A percentile compares a stretch with the other conserved stretches of the same genome.
Evolutionary conservation across 2,329 filamentous ascomycete species (phyloP).

Genomic region (Colletotrichum filicis): DNA sequence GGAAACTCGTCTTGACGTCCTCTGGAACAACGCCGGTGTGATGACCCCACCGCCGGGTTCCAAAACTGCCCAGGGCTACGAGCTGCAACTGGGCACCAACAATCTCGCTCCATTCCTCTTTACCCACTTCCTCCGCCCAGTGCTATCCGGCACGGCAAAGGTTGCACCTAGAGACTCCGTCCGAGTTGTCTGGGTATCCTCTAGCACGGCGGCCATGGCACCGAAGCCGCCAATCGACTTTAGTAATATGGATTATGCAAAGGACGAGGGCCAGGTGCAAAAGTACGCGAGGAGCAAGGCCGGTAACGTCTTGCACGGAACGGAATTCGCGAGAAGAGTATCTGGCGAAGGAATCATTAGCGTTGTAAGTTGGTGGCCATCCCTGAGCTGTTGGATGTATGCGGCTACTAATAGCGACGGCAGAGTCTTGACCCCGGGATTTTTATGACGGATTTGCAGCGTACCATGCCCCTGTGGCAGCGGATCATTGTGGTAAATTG

Average conservation of each 20-base stretch:
- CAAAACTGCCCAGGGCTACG: conserved; percentile 46
- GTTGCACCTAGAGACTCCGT: conserved; percentile 36
- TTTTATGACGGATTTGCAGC: conserved; percentile 29
- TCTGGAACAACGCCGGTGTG: conserved; percentile 54
- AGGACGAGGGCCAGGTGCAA: conserved; percentile 33
- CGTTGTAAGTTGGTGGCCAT: neutral
- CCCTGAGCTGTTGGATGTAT: neutral
- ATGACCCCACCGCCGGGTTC: conserved; percentile 49
- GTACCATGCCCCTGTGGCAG: conserved; percentile 2
- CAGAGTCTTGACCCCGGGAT: conserved; percentile 24
- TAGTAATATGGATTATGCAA: conserved; percentile 44
- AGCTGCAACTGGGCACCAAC: conserved; percentile 45
- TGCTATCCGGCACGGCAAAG: conserved; percentile 39
- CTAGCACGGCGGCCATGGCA: conserved; percentile 36
- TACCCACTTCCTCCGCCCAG: conserved; percentile 42
- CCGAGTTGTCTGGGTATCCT: conserved; percentile 45
- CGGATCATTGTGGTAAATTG: neutral
- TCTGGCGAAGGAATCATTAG: neutral
- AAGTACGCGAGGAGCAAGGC: conserved; percentile 46
- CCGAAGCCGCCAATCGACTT: conserved; percentile 41
- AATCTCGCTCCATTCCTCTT: conserved; percentile 43
- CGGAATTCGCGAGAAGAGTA: conserved; percentile 41
- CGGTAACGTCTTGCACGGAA: conserved; percentile 42
- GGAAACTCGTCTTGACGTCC: conserved; percentile 46
- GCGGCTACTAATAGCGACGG: neutral